Evolutionary conservation across 768 basidiomycete species (phyloP).

Genomic region (Pleurotus ostreatus): DNA sequence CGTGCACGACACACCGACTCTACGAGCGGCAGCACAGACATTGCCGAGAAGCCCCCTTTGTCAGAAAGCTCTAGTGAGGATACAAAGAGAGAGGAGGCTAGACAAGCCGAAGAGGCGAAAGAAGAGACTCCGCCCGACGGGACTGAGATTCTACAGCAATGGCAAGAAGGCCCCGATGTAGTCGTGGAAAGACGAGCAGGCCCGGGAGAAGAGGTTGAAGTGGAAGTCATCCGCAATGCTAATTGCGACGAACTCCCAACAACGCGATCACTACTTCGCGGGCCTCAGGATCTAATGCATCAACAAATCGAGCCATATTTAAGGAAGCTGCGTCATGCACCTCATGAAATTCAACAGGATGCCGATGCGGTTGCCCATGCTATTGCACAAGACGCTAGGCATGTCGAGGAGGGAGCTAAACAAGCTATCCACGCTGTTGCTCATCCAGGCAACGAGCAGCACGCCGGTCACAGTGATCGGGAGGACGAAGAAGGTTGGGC

Average conservation of each 20-base stretch:
- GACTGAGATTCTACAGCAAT: slow-evolving; percentile 42
- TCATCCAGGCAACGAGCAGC: slow-evolving; percentile 19
- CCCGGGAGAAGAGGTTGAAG: slow-evolving; percentile 66
- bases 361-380: slow-evolving; percentile 18
- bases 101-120: slow-evolving; percentile 15
- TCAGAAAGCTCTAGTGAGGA: slow-evolving; percentile 10
- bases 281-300: slow-evolving; percentile 16
- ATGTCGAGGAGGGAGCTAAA: slow-evolving; percentile 14
- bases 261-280: slow-evolving; percentile 14
- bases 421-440: slow-evolving; percentile 10
- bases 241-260: slow-evolving; percentile 11
- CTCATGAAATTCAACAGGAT: slow-evolving; percentile 16
- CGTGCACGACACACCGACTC: slow-evolving; percentile 10
- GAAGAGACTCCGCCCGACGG: slow-evolving; percentile 45
- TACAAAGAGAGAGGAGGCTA: slow-evolving; percentile 12
- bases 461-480: no score
- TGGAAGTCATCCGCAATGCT: slow-evolving; percentile 52
- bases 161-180: slow-evolving; percentile 67
- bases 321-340: slow-evolving; percentile 19
- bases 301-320: slow-evolving; percentile 28
- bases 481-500: slow-evolving; percentile 64
- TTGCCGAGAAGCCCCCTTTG: slow-evolving; percentile 9
- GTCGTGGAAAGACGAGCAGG: slow-evolving; percentile 59
- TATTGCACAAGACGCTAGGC: slow-evolving; percentile 21
- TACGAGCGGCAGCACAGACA: slow-evolving; percentile 8